Base-by-base conservation (phyloP, 495 filamentous ascomycete genomes). In the Pseudevernia furfuracea region DNA sequence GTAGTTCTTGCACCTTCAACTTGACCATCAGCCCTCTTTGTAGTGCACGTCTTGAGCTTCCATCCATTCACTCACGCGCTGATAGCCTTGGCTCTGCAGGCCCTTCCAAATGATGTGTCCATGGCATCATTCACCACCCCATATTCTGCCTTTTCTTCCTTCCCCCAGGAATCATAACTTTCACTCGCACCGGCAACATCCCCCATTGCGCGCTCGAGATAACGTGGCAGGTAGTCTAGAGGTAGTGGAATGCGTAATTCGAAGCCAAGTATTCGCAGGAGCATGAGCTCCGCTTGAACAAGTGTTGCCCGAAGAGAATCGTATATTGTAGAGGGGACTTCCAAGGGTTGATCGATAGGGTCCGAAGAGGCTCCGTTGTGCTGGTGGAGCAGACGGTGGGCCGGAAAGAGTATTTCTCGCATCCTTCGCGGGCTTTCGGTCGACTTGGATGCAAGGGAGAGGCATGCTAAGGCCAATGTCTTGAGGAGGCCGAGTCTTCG, bases 371-470 rank as follows among this genome's bases (percentile, higher is more conserved):
- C 39, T 30, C 39, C 44, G 19, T 28, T 21, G 43, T 36, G 19
- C 65, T 36, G n/a, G 41, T 79, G 75, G 9, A 79, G 70, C 0
- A 79, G 66, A 19, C 71, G 69, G 61, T 77, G 71, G 19, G 77
- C 76, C 12, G 77, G 77, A 14, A 78, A 73, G 6, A 79, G 68
- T 49, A 79, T 71, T 32, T 76, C 75, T 48, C 76, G 75, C 46
- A 77, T 74, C 23, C 77, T 74, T 44, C 76, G 74, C 0, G 77
- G 77, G 8, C 75, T 74, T 60, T 78, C 77, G 11, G 77, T 77
- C 49, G 70, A 68, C 66, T 79, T 79, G 44, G 75, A 71, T 30
- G 77, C 73, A 36, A 79, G 74, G 52, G 74, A 77, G 59, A 79
- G 70, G 34, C 75, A 73, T 49, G 77, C 71, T 44, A 79, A 71